Conservation (phyloP, 2,329 filamentous ascomycete genomes). For the Penicillium expansum region DNA sequence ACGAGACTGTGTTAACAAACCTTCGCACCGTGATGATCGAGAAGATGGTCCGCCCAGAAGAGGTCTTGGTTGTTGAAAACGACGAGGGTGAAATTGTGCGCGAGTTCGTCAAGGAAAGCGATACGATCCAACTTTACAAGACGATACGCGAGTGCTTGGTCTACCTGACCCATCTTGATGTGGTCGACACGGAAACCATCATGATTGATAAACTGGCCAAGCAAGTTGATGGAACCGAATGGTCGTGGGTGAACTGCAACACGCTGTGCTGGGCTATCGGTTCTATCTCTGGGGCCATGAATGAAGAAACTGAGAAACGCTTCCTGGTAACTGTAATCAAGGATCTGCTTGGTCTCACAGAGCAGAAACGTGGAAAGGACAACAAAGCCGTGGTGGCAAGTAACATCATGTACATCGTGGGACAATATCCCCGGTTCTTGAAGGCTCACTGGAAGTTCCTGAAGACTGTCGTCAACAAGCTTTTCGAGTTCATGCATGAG, state of each 20-base stretch:
- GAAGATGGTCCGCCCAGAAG: slow-evolving; percentile 98
- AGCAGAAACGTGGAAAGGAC: slow-evolving; percentile 99
- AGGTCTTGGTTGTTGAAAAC: slow-evolving; percentile 98
- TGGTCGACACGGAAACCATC: slow-evolving; percentile 95
- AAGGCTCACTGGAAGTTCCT: slow-evolving; percentile 99
- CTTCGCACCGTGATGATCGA: slow-evolving; percentile 98
- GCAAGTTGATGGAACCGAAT: slow-evolving; percentile 92
- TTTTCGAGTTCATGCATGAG: slow-evolving; percentile 99
- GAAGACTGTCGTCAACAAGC: slow-evolving; percentile 98
- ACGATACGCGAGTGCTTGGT: slow-evolving; percentile 96
- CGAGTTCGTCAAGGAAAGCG: slow-evolving; percentile 98
- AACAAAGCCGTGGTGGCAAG: slow-evolving; percentile 99
- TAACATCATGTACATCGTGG: slow-evolving; percentile 99
- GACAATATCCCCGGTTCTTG: slow-evolving; percentile 94
- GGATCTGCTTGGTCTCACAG: slow-evolving; percentile 90
- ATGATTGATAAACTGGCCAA: slow-evolving; percentile 98
- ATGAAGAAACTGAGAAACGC: slow-evolving; percentile 97
- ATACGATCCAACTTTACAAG: slow-evolving; percentile 99
- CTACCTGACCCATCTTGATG: slow-evolving; percentile 94
- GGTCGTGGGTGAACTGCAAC: slow-evolving; percentile 99
- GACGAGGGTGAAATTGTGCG: slow-evolving; percentile 98
- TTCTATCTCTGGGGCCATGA: slow-evolving; percentile 98
- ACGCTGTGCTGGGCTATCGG: slow-evolving; percentile 99
- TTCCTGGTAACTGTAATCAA: slow-evolving; percentile 99
- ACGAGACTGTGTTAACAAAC: slow-evolving; percentile 89